phyloP scores from a whole-genome alignment of 2,329 filamentous ascomycete genomes.

The Trichoderma cornu-damae region DNA sequence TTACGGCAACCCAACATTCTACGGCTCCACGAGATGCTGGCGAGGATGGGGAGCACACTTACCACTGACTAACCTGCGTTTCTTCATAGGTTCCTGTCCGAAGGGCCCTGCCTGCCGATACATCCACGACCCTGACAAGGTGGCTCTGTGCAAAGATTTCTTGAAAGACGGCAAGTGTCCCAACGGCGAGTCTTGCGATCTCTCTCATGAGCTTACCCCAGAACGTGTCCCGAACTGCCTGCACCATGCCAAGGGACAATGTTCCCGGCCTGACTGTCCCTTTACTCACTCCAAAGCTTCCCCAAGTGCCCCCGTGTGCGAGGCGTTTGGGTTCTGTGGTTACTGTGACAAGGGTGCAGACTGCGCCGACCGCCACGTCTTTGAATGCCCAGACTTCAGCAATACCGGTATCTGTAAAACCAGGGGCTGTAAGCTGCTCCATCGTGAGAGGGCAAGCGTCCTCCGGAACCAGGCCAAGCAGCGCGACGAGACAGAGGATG shows the following conservation, averaged over 20 bases:
- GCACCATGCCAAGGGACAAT: conserved; percentile 86
- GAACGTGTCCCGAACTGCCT: conserved; percentile 83
- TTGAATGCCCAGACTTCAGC: conserved; percentile 92
- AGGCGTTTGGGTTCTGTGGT: conserved; percentile 75
- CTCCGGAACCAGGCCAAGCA: conserved; percentile 61
- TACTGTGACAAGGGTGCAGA: conserved; percentile 78
- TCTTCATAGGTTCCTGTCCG: conserved; percentile 67
- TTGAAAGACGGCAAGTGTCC: conserved; percentile 73
- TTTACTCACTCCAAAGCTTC: conserved; percentile 82
- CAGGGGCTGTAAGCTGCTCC: conserved; percentile 76
- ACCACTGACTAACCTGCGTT: conserved; percentile 37
- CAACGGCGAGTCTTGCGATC: conserved; percentile 74
- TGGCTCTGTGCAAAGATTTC: conserved; percentile 85
- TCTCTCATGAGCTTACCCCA: conserved; percentile 80
- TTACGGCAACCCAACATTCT: conserved; percentile 23
- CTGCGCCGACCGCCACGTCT: conserved; percentile 79
- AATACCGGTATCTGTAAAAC: conserved; percentile 80
- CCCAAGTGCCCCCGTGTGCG: conserved; percentile 73
- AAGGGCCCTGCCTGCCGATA: conserved; percentile 77
- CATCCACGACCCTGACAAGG: conserved; percentile 77
- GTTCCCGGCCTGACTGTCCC: conserved; percentile 77
- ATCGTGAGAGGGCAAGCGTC: conserved; percentile 80
- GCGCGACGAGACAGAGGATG: conserved; percentile 57
- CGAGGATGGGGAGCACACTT: conserved; percentile 36
- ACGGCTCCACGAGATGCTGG: conserved; percentile 26